These are phyloP conservation scores for Tolypocladium inflatum DNA, from an alignment of 2,329 filamentous ascomycete genomes.

Conservation along the genomic window DNA sequence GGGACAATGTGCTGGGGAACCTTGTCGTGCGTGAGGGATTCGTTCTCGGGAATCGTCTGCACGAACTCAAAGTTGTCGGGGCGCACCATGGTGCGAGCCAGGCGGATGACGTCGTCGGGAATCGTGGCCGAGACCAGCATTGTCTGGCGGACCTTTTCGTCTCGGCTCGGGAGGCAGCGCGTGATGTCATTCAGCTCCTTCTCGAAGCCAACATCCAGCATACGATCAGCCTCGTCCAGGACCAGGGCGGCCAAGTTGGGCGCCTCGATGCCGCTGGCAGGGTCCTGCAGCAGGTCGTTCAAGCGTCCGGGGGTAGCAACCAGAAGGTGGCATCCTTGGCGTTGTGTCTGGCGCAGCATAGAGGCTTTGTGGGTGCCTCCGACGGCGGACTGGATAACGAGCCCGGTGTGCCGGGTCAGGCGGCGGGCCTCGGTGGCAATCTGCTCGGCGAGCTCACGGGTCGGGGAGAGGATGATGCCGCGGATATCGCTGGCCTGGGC, in stretches of 20 bases:
- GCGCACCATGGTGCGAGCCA: slow-evolving; percentile 73
- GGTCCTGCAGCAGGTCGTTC: slow-evolving; percentile 68
- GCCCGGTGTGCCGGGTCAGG: slow-evolving; percentile 53
- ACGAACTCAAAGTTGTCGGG: slow-evolving; percentile 75
- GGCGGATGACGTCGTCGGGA: slow-evolving; percentile 67
- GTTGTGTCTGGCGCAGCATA: slow-evolving; percentile 59
- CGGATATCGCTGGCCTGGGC: slow-evolving; percentile 50
- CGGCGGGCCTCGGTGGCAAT: slow-evolving; percentile 71
- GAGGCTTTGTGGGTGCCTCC: slow-evolving; percentile 73
- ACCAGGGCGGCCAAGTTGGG: slow-evolving; percentile 85
- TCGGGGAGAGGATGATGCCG: slow-evolving; percentile 67
- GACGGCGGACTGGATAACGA: slow-evolving; percentile 69
- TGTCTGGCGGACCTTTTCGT: slow-evolving; percentile 67
- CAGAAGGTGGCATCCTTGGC: slow-evolving; percentile 76
- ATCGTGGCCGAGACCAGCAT: slow-evolving; percentile 95
- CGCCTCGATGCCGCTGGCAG: slow-evolving; percentile 51
- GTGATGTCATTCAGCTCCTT: slow-evolving; percentile 55
- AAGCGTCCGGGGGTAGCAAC: slow-evolving; percentile 86
- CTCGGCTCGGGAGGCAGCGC: slow-evolving; percentile 49
- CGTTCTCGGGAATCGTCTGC: slow-evolving; percentile 75
- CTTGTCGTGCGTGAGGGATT: slow-evolving; percentile 73
- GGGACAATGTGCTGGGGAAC: slow-evolving; percentile 72
- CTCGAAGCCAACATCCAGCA: slow-evolving; percentile 89
- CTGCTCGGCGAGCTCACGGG: slow-evolving; percentile 71
- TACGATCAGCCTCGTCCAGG: slow-evolving; percentile 94